Percentiles rank a stretch among this genome's conserved stretches.
Conservation (phyloP, 2,329 filamentous ascomycete species). For the Neurospora sp. region DNA sequence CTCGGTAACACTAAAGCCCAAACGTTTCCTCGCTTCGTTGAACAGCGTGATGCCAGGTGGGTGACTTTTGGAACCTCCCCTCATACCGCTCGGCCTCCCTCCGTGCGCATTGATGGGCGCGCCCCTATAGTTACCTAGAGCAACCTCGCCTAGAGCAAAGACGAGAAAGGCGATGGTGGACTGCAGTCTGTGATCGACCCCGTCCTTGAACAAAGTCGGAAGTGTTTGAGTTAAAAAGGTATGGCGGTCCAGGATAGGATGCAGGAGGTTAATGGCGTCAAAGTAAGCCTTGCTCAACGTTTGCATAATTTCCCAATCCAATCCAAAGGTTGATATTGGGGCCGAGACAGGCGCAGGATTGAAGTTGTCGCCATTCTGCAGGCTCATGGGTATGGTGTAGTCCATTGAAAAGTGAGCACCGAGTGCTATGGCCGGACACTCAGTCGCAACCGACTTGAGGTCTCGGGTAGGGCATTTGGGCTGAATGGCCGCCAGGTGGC, state of each 20-base stretch:
- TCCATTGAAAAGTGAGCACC: constrained; percentile 18
- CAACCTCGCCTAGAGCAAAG: constrained; percentile 48
- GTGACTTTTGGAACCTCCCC: constrained; percentile 36
- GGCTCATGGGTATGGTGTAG: constrained; percentile 10
- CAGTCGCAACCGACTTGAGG: constrained; percentile 23
- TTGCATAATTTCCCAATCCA: constrained; percentile 40
- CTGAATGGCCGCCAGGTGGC: constrained; percentile 26
- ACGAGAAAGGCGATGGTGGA: constrained; percentile 47
- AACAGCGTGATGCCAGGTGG: constrained; percentile 50
- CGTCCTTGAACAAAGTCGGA: constrained; percentile 32
- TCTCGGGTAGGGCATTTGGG: constrained; percentile 24
- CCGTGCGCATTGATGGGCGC: constrained; percentile 33
- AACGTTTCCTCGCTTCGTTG: constrained; percentile 50
- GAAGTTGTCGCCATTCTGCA: not conserved
- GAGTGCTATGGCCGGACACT: constrained; percentile 27
- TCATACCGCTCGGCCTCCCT: constrained; percentile 39
- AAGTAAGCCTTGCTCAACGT: constrained; percentile 45
- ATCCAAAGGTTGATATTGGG: constrained; percentile 9
- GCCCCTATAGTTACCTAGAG: constrained; percentile 39
- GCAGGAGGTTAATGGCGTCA: constrained; percentile 47
- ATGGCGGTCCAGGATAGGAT: constrained; percentile 48
- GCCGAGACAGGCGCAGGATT: not conserved
- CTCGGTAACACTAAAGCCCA: constrained; percentile 46
- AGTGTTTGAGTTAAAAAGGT: constrained; percentile 40
- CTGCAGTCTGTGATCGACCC: constrained; percentile 38